Evolutionary conservation across 2,329 filamentous ascomycete species (phyloP).

Genomic region (Xylaria sp.): DNA sequence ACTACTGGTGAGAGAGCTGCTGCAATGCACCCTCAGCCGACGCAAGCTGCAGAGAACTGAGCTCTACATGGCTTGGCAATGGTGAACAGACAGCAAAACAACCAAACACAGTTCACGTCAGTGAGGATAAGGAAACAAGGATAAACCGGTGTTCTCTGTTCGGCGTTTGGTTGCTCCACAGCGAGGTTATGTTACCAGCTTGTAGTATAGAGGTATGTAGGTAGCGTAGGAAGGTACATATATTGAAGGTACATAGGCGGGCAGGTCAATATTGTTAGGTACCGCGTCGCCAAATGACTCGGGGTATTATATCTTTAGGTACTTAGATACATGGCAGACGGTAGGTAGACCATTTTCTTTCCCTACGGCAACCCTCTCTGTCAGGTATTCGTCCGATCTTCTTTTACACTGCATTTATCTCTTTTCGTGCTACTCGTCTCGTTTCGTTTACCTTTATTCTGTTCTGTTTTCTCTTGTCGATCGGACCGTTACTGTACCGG

Average conservation of each 20-base stretch:
- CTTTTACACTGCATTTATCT: background rate
- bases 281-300: background rate
- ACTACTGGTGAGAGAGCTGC: constrained; percentile 31
- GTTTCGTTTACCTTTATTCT: constrained; percentile 12
- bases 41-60: constrained; percentile 35
- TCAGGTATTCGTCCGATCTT: background rate
- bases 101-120: constrained; percentile 10
- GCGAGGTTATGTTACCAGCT: background rate
- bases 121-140: constrained; percentile 10
- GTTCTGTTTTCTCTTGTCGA: constrained; percentile 14
- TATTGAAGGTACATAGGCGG: no score
- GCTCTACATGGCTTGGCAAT: constrained; percentile 26
- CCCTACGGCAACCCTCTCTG: background rate
- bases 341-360: background rate
- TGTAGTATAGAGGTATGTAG: background rate
- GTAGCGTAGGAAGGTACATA: no score
- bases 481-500: constrained; percentile 10
- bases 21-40: constrained; percentile 35
- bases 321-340: background rate
- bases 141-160: constrained; percentile 20
- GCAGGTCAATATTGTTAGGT: background rate
- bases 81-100: constrained; percentile 10
- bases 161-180: constrained; percentile 12
- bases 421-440: background rate
- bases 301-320: background rate